Percentiles rank a stretch among this genome's conserved stretches.
These are phyloP conservation scores for Phaeomoniella chlamydospora DNA, from an alignment of 2,329 filamentous ascomycete genomes.

Conservation along the genomic window DNA sequence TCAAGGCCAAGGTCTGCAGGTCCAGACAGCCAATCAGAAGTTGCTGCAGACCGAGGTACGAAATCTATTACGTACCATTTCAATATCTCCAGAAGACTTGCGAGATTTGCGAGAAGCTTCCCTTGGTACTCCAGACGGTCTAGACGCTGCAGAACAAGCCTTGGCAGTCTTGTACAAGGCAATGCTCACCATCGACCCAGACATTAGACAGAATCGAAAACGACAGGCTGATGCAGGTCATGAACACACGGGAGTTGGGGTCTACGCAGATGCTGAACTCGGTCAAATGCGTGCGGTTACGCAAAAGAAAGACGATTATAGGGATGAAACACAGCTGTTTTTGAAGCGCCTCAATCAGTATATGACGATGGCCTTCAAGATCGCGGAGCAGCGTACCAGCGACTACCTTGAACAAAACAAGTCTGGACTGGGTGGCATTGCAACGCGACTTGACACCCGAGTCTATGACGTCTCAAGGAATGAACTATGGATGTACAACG, in stretches of 20 bases:
- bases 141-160: slow-evolving; percentile 64
- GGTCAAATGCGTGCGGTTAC: slow-evolving; percentile 84
- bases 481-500: slow-evolving; percentile 74
- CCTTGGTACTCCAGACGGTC: slow-evolving; percentile 53
- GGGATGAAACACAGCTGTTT: slow-evolving; percentile 60
- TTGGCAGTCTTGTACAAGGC: slow-evolving; percentile 78
- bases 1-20: slow-evolving; percentile 89
- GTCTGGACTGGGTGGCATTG: slow-evolving; percentile 28
- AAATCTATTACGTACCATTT: slow-evolving; percentile 77
- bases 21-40: slow-evolving; percentile 94
- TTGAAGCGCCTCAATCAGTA: slow-evolving; percentile 67
- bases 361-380: slow-evolving; percentile 67
- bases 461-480: slow-evolving; percentile 60
- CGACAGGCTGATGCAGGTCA: slow-evolving; percentile 29
- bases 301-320: slow-evolving; percentile 86
- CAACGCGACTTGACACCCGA: slow-evolving; percentile 50
- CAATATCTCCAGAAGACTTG: slow-evolving; percentile 65
- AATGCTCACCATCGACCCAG: slow-evolving; percentile 84
- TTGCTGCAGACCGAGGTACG: slow-evolving; percentile 80
- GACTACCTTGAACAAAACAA: slow-evolving; percentile 36
- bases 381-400: slow-evolving; percentile 56
- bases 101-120: slow-evolving; percentile 59
- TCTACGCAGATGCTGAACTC: slow-evolving; percentile 59
- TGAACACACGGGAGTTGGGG: slow-evolving; percentile 24
- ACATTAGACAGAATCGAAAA: slow-evolving; percentile 43